A percentile compares a stretch with the other conserved stretches of the same genome.
These are phyloP conservation scores for Geotrichum australiense DNA, from an alignment of 1,139 yeast species.

Conservation along the genomic window DNA sequence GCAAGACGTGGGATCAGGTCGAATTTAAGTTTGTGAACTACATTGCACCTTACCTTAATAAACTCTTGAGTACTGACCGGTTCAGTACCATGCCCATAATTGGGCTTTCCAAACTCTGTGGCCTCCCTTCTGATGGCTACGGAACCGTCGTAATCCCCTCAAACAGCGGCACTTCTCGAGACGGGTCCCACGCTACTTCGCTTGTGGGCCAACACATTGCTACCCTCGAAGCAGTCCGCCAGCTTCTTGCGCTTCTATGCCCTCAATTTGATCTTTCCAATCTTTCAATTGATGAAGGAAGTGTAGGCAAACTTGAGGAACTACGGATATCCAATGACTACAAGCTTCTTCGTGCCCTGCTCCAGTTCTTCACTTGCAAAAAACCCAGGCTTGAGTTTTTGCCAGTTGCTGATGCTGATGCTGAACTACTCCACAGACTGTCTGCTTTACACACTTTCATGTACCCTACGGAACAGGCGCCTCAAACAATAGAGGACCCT, in stretches of 20 bases:
- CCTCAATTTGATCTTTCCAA: slow-evolving; percentile 23
- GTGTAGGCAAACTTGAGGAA: slow-evolving; percentile 31
- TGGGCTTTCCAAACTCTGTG: slow-evolving; percentile 12
- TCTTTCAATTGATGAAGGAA: slow-evolving; percentile 28
- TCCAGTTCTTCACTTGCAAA: slow-evolving; percentile 26
- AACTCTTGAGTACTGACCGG: slow-evolving; percentile 9
- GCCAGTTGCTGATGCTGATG: slow-evolving; percentile 25
- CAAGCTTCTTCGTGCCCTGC: slow-evolving; percentile 29
- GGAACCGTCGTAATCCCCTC: slow-evolving; percentile 16
- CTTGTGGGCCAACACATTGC: slow-evolving; percentile 26
- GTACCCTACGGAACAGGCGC: neutral
- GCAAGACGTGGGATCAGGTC: slow-evolving; percentile 16
- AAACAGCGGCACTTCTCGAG: slow-evolving; percentile 2
- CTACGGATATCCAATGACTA: slow-evolving; percentile 33
- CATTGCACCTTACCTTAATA: slow-evolving; percentile 13
- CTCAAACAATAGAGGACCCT: neutral
- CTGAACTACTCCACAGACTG: slow-evolving; percentile 20
- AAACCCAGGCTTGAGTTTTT: slow-evolving; percentile 20
- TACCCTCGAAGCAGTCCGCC: slow-evolving; percentile 33
- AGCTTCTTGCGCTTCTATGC: slow-evolving; percentile 25
- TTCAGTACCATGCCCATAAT: slow-evolving; percentile 12
- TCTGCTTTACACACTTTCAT: slow-evolving; percentile 23
- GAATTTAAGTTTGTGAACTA: slow-evolving; percentile 13
- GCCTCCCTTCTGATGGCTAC: slow-evolving; percentile 16
- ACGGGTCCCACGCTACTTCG: neutral